These are phyloP conservation scores for Trichoderma asperellum DNA, from an alignment of 2,329 filamentous ascomycete genomes.

Conservation along the genomic window DNA sequence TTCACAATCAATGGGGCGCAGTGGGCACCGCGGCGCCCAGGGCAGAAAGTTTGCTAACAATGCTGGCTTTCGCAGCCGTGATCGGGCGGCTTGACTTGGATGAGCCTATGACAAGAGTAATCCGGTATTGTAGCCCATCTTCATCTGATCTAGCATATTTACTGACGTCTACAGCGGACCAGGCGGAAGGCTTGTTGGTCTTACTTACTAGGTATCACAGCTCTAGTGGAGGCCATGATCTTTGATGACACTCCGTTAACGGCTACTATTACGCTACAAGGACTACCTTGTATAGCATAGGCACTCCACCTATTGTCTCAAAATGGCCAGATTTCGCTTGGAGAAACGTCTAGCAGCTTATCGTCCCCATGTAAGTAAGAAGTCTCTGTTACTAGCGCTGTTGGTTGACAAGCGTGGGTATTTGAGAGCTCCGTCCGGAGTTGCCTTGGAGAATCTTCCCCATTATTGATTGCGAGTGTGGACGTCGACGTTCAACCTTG, in stretches of 20 bases:
- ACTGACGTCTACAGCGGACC: background rate
- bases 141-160: background rate
- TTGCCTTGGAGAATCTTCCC: background rate
- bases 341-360: background rate
- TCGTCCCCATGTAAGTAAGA: background rate
- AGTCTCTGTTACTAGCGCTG: background rate
- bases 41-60: constrained; percentile 1
- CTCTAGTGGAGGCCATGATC: background rate
- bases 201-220: background rate
- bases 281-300: background rate
- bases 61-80: background rate
- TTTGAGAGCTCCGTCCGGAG: background rate
- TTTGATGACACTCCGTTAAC: background rate
- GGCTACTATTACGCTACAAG: background rate
- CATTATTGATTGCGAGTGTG: background rate
- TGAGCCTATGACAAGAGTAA: background rate
- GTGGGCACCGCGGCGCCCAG: constrained; percentile 10
- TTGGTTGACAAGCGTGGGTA: background rate
- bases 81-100: background rate
- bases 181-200: background rate
- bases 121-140: background rate
- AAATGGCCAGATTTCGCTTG: background rate
- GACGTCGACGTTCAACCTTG: background rate
- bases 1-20: background rate
- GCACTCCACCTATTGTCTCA: background rate